Evolutionary conservation across 306 rosid species (phyloP).

Genomic region (Geum urbanum): DNA sequence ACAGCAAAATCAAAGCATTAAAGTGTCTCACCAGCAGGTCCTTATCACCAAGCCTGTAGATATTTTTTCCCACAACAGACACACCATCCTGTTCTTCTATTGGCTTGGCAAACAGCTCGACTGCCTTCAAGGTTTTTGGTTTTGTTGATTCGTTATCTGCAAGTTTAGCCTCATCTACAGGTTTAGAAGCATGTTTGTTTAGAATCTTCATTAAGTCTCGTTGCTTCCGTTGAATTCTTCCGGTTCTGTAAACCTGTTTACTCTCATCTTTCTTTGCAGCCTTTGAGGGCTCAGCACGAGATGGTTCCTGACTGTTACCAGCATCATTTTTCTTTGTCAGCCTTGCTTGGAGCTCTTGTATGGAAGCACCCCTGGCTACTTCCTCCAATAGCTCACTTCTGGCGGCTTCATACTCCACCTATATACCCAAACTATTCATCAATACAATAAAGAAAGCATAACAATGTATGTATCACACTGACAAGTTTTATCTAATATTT

Average conservation of each 20-base stretch:
- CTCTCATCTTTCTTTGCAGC: conserved; percentile 61
- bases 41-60: conserved; percentile 47
- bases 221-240: conserved; percentile 63
- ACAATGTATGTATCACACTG: neutral
- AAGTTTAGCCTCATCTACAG: conserved; percentile 40
- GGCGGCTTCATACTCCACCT: conserved; percentile 97
- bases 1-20: conserved; percentile 32
- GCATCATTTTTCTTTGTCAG: conserved; percentile 44
- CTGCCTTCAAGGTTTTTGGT: conserved; percentile 55
- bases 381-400: conserved; percentile 70
- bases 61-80: conserved; percentile 47
- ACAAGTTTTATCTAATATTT: too few species aligned
- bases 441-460: neutral
- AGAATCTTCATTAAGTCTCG: conserved; percentile 71
- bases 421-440: conserved; percentile 8
- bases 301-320: conserved; percentile 41
- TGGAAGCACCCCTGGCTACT: conserved; percentile 71
- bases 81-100: conserved; percentile 65
- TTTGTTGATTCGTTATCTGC: conserved; percentile 33
- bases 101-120: conserved; percentile 50
- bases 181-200: conserved; percentile 46
- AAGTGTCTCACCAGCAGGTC: conserved; percentile 69
- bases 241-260: conserved; percentile 43
- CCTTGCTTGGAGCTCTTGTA: conserved; percentile 68
- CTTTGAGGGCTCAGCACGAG: conserved; percentile 51